These are phyloP conservation scores for Asclepias syriaca DNA, from an alignment of 257 asterid genomes.

Conservation along the genomic window DNA sequence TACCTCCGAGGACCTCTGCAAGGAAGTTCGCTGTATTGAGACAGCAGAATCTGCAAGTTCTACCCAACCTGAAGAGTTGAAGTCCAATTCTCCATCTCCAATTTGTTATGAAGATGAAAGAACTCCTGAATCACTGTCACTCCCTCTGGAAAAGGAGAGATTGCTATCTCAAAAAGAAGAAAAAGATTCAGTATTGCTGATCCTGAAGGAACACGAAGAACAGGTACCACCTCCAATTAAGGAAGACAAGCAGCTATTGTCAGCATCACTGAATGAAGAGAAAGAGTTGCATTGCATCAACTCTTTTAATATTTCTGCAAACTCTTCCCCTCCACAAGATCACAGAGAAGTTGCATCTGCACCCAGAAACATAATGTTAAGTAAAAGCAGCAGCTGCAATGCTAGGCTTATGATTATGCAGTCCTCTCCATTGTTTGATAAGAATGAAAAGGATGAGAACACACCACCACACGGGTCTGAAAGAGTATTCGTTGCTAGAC, in stretches of 20 bases:
- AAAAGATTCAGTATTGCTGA: slow-evolving; percentile 6
- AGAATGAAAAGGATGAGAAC: slow-evolving; percentile 35
- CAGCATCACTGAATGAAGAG: slow-evolving; percentile 30
- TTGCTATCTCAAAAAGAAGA: slow-evolving; percentile 31
- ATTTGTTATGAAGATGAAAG: slow-evolving; percentile 16
- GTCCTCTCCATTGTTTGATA: slow-evolving; percentile 39
- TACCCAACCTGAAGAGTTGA: neutral
- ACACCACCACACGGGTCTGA: slow-evolving; percentile 42
- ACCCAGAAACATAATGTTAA: slow-evolving; percentile 31
- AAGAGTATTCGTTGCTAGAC: slow-evolving; percentile 33
- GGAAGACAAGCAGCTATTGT: slow-evolving; percentile 23
- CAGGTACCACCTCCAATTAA: slow-evolving; percentile 20
- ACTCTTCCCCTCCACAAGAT: slow-evolving; percentile 36
- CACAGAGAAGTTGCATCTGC: slow-evolving; percentile 24
- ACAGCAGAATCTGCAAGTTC: slow-evolving; percentile 27
- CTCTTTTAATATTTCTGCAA: slow-evolving; percentile 30
- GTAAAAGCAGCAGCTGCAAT: slow-evolving; percentile 75
- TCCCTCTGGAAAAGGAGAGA: slow-evolving; percentile 25
- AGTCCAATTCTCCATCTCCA: slow-evolving; percentile 8
- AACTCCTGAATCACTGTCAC: slow-evolving; percentile 16
- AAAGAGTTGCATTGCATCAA: slow-evolving; percentile 36
- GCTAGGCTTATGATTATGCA: slow-evolving; percentile 39
- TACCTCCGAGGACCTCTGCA: slow-evolving; percentile 66
- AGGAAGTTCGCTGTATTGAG: slow-evolving; percentile 83
- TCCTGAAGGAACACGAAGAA: slow-evolving; percentile 29